These are phyloP conservation scores for Dacryopinax primogenitus DNA, from an alignment of 768 basidiomycete species.

Conservation along the genomic window DNA sequence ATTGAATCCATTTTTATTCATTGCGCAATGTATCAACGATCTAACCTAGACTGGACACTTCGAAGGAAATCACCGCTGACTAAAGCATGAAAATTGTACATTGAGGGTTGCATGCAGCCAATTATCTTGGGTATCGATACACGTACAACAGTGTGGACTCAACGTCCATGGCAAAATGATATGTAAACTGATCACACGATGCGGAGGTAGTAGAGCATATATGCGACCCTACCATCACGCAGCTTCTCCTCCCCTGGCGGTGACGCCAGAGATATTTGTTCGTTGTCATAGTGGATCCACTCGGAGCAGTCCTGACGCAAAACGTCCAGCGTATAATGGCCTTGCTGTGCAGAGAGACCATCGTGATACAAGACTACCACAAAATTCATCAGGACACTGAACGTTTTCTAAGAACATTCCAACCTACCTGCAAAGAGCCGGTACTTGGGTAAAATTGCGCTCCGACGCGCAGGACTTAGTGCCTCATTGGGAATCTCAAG, in stretches of 20 bases:
- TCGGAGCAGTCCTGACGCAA: conserved; percentile 37
- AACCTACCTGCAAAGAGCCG: conserved; percentile 69
- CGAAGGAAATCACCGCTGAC: not conserved
- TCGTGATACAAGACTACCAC: conserved; percentile 81
- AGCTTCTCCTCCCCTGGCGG: conserved; percentile 2
- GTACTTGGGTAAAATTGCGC: conserved; percentile 43
- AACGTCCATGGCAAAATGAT: not conserved
- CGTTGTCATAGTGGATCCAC: conserved; percentile 2
- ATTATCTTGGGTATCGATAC: not conserved
- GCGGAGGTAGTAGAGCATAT: conserved; percentile 1
- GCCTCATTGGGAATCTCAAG: conserved; percentile 62
- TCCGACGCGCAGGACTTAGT: conserved; percentile 40
- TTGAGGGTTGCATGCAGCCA: not conserved
- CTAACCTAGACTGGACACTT: not conserved
- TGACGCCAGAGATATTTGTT: not conserved
- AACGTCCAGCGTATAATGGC: conserved; percentile 90
- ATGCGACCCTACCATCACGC: not conserved
- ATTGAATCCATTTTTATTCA: not conserved
- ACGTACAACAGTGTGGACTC: not conserved
- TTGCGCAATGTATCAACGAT: not conserved
- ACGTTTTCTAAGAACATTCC: not conserved
- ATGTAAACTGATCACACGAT: not conserved
- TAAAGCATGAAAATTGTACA: too few relatives aligned
- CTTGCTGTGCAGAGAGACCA: conserved; percentile 76
- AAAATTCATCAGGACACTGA: not conserved